Evolutionary conservation across 495 filamentous ascomycete genomes (phyloP).

Genomic region (Bathelium albidoporum): DNA sequence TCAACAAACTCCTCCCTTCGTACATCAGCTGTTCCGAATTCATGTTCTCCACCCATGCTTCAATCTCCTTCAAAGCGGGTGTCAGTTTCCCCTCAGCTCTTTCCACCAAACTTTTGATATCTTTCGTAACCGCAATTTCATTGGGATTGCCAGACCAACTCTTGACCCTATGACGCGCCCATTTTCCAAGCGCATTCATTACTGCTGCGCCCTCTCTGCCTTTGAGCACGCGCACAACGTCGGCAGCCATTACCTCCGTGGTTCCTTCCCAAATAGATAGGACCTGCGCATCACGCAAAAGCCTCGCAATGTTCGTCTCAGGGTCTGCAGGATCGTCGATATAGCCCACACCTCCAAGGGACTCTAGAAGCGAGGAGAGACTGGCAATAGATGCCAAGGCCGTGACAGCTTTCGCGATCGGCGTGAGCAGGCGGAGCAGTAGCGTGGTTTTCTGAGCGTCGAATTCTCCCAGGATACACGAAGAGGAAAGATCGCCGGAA

Average conservation of each 20-base stretch:
- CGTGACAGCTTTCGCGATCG: conserved; percentile 54
- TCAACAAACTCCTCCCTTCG: conserved; percentile 19
- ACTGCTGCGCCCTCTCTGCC: conserved; percentile 31
- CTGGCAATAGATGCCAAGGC: conserved; percentile 45
- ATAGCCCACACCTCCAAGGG: conserved; percentile 67
- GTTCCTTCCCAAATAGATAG: conserved; percentile 70
- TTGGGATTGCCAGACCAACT: neutral
- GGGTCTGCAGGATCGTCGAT: conserved; percentile 51
- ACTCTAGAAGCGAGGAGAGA: conserved; percentile 56
- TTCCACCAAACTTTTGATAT: neutral
- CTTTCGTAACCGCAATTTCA: neutral
- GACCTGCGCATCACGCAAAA: conserved; percentile 56
- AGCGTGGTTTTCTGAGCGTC: neutral
- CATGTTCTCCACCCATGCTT: neutral
- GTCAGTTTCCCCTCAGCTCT: neutral
- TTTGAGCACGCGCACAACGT: conserved; percentile 48
- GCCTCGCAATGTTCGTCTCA: conserved; percentile 52
- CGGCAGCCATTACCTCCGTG: conserved; percentile 56
- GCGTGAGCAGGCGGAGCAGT: conserved; percentile 55
- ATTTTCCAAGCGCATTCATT: conserved; percentile 33
- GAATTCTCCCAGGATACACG: neutral
- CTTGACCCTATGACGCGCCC: conserved; percentile 17
- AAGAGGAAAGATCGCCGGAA: neutral
- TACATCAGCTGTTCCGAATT: conserved; percentile 18
- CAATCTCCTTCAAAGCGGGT: conserved; percentile 8